Percentiles rank a stretch among this genome's conserved stretches.
phyloP scores from a whole-genome alignment of 768 basidiomycete species.

The Boletus vermiculosoides region DNA sequence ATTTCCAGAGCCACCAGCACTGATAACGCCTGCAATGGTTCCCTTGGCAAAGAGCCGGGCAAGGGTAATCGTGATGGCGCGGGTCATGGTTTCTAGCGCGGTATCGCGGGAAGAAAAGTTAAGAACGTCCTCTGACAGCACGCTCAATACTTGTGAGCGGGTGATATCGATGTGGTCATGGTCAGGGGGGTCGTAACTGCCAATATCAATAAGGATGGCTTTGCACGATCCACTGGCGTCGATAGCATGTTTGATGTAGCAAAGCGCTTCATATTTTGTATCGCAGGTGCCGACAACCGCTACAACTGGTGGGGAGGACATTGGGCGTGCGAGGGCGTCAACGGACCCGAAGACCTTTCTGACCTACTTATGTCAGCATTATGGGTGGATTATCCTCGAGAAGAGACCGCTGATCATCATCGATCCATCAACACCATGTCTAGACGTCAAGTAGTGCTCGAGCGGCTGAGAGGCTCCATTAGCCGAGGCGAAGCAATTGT shows the following conservation, averaged over 20 bases:
- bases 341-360: neutral
- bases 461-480: conserved; percentile 14
- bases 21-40: conserved; percentile 21
- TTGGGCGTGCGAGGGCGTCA: neutral
- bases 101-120: conserved; percentile 9
- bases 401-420: neutral
- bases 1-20: conserved; percentile 27
- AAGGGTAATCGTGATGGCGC: conserved; percentile 19
- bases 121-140: neutral
- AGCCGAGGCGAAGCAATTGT: conserved; percentile 22
- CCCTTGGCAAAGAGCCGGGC: conserved; percentile 9
- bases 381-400: neutral
- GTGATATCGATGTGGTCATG: conserved; percentile 20
- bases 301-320: conserved; percentile 15
- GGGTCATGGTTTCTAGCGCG: conserved; percentile 19
- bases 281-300: conserved; percentile 31
- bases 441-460: conserved; percentile 18
- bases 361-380: conserved; percentile 21
- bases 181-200: conserved; percentile 17
- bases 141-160: conserved; percentile 20
- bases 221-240: conserved; percentile 11
- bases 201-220: conserved; percentile 30
- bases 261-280: conserved; percentile 26
- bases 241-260: conserved; percentile 22
- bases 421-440: conserved; percentile 10